A percentile compares a stretch with the other conserved stretches of the same genome.
Evolutionary conservation across 768 basidiomycete species (phyloP).

Genomic region (Boletales sp.): DNA sequence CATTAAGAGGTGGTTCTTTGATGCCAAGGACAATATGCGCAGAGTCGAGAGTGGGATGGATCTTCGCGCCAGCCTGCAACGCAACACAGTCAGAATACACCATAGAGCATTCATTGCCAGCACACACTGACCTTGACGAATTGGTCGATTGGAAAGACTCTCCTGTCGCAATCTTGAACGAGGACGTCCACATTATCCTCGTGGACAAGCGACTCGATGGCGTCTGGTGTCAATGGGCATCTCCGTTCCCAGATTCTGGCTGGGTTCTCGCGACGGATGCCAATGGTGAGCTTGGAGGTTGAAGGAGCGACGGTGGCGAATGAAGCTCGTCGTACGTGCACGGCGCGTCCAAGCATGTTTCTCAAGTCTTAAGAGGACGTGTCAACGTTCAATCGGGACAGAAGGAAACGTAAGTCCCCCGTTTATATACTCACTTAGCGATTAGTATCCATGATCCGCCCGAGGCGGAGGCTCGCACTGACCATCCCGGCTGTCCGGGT

Average conservation of each 20-base stretch:
- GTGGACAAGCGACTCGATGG: slow-evolving; percentile 57
- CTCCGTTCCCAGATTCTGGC: slow-evolving; percentile 83
- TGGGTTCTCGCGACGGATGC: slow-evolving; percentile 76
- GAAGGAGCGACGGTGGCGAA: slow-evolving; percentile 18
- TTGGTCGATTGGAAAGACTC: slow-evolving; percentile 65
- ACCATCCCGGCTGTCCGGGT: no score
- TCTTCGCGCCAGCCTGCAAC: slow-evolving; percentile 70
- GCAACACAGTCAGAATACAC: background rate
- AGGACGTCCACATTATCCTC: slow-evolving; percentile 60
- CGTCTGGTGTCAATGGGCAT: slow-evolving; percentile 75
- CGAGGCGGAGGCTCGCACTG: background rate
- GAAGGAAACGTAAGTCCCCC: background rate
- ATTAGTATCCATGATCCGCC: slow-evolving; percentile 3
- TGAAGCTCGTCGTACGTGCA: slow-evolving; percentile 22
- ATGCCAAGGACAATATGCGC: slow-evolving; percentile 84
- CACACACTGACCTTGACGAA: slow-evolving; percentile 55
- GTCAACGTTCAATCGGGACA: background rate
- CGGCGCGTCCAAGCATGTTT: slow-evolving; percentile 18
- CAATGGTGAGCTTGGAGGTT: slow-evolving; percentile 40
- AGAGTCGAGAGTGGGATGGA: slow-evolving; percentile 51
- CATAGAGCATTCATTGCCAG: background rate
- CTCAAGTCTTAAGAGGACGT: background rate
- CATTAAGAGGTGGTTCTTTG: slow-evolving; percentile 75
- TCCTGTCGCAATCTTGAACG: slow-evolving; percentile 70
- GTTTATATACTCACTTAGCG: background rate